Percentiles rank a stretch among this genome's conserved stretches.
Conservation (phyloP, 345 rosid genomes). For the Angophora floribunda region DNA sequence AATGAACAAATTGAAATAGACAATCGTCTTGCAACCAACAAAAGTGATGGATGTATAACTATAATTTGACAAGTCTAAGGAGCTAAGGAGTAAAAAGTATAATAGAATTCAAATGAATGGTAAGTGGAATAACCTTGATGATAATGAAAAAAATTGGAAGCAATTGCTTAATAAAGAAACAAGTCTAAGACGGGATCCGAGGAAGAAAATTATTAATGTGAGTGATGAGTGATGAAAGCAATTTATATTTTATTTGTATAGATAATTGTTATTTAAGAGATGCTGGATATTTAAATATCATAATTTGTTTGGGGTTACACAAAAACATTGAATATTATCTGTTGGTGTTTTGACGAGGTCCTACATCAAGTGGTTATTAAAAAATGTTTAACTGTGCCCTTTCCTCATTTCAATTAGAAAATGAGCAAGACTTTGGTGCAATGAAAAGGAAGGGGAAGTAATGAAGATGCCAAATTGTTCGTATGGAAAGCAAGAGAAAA, state of each 20-base stretch:
- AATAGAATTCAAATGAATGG: accelerated
- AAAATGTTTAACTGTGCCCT: neutral
- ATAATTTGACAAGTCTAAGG: neutral
- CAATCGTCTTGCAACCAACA: neutral
- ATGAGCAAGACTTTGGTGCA: neutral
- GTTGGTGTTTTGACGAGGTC: accelerated
- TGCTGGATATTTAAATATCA: neutral
- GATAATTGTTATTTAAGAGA: neutral
- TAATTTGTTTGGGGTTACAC: neutral
- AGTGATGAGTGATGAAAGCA: neutral
- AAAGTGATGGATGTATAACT: accelerated
- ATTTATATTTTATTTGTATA: neutral
- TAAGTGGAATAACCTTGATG: neutral
- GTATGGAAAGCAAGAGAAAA: neutral
- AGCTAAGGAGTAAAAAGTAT: accelerated
- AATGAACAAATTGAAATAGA: neutral
- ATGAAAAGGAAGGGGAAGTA: neutral
- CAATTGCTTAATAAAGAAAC: neutral
- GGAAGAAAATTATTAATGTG: accelerated
- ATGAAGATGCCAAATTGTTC: neutral
- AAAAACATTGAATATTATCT: accelerated
- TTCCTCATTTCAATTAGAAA: neutral
- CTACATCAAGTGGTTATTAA: neutral
- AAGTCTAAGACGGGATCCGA: accelerated
- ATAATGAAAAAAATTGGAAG: neutral